Evolutionary conservation across 768 basidiomycete species (phyloP).

Genomic region (Boletellus ananiceps): DNA sequence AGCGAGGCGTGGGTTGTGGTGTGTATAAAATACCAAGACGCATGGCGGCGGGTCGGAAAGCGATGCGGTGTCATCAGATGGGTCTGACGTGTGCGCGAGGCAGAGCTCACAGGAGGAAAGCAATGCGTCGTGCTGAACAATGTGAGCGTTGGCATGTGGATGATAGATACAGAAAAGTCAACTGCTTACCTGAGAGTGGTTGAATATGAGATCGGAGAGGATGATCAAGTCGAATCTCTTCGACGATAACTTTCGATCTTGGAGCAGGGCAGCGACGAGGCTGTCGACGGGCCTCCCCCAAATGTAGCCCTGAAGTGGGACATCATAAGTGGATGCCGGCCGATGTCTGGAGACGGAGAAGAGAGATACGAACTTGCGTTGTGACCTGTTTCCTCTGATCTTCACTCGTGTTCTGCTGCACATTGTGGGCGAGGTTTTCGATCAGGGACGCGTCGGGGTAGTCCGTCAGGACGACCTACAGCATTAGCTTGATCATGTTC

Average conservation of each 20-base stretch:
- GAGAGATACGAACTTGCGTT: constrained; percentile 32
- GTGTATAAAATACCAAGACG: constrained; percentile 83
- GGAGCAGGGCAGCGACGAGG: constrained; percentile 28
- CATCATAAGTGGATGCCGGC: constrained; percentile 3
- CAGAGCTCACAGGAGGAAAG: constrained; percentile 64
- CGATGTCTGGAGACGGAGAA: constrained; percentile 23
- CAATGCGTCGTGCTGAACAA: constrained; percentile 69
- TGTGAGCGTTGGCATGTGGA: background rate
- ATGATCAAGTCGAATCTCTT: constrained; percentile 73
- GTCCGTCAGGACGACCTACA: constrained; percentile 81
- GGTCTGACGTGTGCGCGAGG: constrained; percentile 21
- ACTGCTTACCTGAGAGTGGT: constrained; percentile 74
- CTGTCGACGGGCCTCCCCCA: constrained; percentile 61
- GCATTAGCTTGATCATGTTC: background rate
- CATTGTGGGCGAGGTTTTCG: constrained; percentile 71
- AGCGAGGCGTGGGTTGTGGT: constrained; percentile 82
- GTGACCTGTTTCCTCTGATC: constrained; percentile 15
- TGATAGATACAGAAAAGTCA: background rate
- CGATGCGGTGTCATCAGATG: constrained; percentile 5
- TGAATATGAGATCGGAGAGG: constrained; percentile 91
- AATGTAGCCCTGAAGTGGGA: constrained; percentile 58
- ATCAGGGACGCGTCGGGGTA: constrained; percentile 81
- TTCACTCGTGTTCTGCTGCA: constrained; percentile 47
- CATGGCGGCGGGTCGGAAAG: constrained; percentile 27
- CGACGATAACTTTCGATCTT: constrained; percentile 10